Percentiles rank a stretch among this genome's conserved stretches.
These are phyloP conservation scores for Turritis glabra DNA, from an alignment of 345 rosid species.

Conservation along the genomic window DNA sequence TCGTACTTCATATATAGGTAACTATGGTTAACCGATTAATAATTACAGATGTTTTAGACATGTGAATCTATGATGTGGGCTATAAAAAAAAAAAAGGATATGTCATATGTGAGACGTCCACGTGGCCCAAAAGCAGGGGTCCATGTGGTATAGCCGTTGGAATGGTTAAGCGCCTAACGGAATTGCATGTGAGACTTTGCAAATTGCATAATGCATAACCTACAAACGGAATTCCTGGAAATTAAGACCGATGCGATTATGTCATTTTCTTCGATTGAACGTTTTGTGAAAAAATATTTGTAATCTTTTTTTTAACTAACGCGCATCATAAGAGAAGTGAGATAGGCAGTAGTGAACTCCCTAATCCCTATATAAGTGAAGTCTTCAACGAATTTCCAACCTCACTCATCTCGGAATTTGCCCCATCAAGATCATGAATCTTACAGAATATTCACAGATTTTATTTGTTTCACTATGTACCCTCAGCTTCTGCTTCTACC, in stretches of 20 bases:
- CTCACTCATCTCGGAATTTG: not conserved
- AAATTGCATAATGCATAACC: slow-evolving; percentile 20
- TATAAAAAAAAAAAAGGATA: not conserved
- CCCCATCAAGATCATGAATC: slow-evolving; percentile 29
- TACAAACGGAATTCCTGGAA: slow-evolving; percentile 19
- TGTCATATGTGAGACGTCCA: not conserved
- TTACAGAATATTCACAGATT: not conserved
- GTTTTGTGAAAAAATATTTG: not conserved
- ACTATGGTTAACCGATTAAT: not conserved
- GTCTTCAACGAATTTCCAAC: slow-evolving; percentile 10
- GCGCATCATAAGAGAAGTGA: not conserved
- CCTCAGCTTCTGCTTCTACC: slow-evolving; percentile 12
- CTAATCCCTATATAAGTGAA: slow-evolving; percentile 17
- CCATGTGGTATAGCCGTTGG: slow-evolving; percentile 29
- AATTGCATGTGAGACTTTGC: slow-evolving; percentile 30
- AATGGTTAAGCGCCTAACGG: slow-evolving; percentile 24
- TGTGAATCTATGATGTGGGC: not conserved
- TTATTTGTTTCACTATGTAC: slow-evolving; percentile 25
- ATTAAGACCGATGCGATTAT: not conserved
- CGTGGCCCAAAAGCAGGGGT: slow-evolving; percentile 3
- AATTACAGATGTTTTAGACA: not conserved
- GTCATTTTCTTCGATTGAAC: slow-evolving; percentile 12
- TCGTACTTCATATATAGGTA: not conserved
- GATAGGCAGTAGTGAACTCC: not conserved
- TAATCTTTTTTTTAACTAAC: too few relatives aligned